phyloP scores from a whole-genome alignment of 768 basidiomycete species.

The Leccinum sublutescens region DNA sequence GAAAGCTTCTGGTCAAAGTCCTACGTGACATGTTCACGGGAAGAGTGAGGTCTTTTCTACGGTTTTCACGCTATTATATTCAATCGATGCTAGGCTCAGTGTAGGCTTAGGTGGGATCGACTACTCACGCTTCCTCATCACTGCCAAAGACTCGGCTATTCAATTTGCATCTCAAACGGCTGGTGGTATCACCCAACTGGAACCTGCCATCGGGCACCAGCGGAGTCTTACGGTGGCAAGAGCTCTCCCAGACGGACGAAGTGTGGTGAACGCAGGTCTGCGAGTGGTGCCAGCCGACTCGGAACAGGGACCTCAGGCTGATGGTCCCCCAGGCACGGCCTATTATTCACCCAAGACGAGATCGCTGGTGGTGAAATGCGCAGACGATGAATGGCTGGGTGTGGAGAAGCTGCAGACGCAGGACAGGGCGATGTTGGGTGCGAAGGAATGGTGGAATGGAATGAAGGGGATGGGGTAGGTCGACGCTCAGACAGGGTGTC shows the following conservation, averaged over 20 bases:
- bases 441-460: constrained; percentile 82
- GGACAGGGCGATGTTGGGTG: constrained; percentile 50
- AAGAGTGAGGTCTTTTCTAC: constrained; percentile 38
- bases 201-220: constrained; percentile 30
- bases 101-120: constrained; percentile 45
- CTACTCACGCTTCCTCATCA: constrained; percentile 46
- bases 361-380: constrained; percentile 55
- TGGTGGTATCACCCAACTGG: constrained; percentile 16
- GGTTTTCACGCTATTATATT: neutral
- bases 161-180: constrained; percentile 24
- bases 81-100: constrained; percentile 40
- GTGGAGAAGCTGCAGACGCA: constrained; percentile 62
- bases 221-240: constrained; percentile 20
- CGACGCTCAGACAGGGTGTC: constrained; percentile 4
- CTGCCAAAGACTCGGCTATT: constrained; percentile 15
- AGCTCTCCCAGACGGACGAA: constrained; percentile 28
- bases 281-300: constrained; percentile 4
- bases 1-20: constrained; percentile 66
- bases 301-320: neutral
- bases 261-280: constrained; percentile 24
- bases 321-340: constrained; percentile 39
- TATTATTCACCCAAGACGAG: constrained; percentile 39
- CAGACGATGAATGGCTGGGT: constrained; percentile 47
- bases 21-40: constrained; percentile 62
- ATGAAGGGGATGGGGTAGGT: constrained; percentile 36